A percentile compares a stretch with the other conserved stretches of the same genome.
These are phyloP conservation scores for Leccinum truebloodii DNA, from an alignment of 768 basidiomycete genomes.

Conservation along the genomic window DNA sequence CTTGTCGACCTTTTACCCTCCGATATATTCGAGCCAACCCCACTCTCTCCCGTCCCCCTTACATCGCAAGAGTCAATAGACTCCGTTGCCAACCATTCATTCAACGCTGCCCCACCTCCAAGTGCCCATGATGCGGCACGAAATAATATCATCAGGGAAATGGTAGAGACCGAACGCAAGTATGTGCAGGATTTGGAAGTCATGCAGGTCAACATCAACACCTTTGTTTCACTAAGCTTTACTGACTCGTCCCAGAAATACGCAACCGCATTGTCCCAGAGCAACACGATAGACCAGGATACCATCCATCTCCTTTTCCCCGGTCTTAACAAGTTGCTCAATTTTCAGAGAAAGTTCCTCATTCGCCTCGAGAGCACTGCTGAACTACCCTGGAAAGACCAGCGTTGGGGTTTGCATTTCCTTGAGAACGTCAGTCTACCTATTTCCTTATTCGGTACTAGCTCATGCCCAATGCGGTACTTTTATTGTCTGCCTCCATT, in stretches of 20 bases:
- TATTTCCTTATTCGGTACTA: constrained; percentile 15
- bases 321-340: constrained; percentile 89
- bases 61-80: constrained; percentile 62
- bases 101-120: constrained; percentile 41
- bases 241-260: constrained; percentile 66
- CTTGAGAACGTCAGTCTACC: constrained; percentile 66
- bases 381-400: constrained; percentile 78
- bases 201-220: constrained; percentile 71
- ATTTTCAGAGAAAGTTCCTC: constrained; percentile 94
- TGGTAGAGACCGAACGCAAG: constrained; percentile 93
- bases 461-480: constrained; percentile 38
- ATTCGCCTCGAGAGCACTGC: constrained; percentile 87
- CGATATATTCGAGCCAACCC: constrained; percentile 64
- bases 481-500: constrained; percentile 42
- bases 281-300: constrained; percentile 88
- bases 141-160: constrained; percentile 81
- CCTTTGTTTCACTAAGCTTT: constrained; percentile 3
- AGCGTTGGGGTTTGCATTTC: constrained; percentile 87
- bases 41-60: constrained; percentile 57
- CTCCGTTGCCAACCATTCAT: constrained; percentile 49
- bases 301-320: constrained; percentile 96
- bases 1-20: constrained; percentile 77
- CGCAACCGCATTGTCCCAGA: constrained; percentile 76
- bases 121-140: constrained; percentile 67
- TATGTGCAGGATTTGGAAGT: constrained; percentile 96